A percentile compares a stretch with the other conserved stretches of the same genome.
Evolutionary conservation across 441 rosid species (phyloP).

Genomic region (Pelargonium australe): DNA sequence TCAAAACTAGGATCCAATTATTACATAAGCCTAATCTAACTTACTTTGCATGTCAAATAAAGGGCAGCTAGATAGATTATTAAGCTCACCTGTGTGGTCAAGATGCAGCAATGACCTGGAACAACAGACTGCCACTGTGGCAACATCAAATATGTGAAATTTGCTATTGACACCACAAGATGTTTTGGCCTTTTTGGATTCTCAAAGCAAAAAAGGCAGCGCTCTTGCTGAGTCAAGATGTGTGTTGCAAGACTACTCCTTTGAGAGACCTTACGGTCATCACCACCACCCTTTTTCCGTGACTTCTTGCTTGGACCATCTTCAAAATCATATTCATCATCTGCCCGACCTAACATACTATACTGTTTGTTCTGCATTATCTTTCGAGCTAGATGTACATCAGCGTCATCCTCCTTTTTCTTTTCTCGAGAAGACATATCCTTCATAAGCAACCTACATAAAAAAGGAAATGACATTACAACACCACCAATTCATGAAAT

Average conservation of each 20-base stretch:
- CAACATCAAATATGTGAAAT: constrained; percentile 77
- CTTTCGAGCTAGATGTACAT: constrained; percentile 58
- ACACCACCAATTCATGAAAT: background rate
- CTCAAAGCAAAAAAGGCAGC: constrained; percentile 85
- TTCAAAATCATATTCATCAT: constrained; percentile 85
- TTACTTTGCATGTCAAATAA: background rate
- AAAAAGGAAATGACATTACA: background rate
- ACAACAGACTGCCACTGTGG: constrained; percentile 67
- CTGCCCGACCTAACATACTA: constrained; percentile 63
- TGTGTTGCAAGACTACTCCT: constrained; percentile 39
- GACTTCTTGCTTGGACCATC: constrained; percentile 59
- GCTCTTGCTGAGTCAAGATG: constrained; percentile 79
- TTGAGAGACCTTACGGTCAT: constrained; percentile 32
- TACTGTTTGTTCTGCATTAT: constrained; percentile 62
- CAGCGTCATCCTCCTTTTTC: constrained; percentile 57
- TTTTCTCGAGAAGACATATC: constrained; percentile 35
- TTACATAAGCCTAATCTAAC: background rate
- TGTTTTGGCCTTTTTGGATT: constrained; percentile 77
- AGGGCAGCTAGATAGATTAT: background rate
- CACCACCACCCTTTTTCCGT: constrained; percentile 34
- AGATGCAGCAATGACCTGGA: constrained; percentile 85
- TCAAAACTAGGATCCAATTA: constrained; percentile 1
- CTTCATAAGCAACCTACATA: constrained; percentile 31
- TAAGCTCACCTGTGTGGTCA: constrained; percentile 59
- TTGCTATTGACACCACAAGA: constrained; percentile 76